A percentile compares a stretch with the other conserved stretches of the same genome.
These are phyloP conservation scores for Puccinia brachypodii DNA, from an alignment of 1,284 basidiomycete genomes.

Conservation along the genomic window DNA sequence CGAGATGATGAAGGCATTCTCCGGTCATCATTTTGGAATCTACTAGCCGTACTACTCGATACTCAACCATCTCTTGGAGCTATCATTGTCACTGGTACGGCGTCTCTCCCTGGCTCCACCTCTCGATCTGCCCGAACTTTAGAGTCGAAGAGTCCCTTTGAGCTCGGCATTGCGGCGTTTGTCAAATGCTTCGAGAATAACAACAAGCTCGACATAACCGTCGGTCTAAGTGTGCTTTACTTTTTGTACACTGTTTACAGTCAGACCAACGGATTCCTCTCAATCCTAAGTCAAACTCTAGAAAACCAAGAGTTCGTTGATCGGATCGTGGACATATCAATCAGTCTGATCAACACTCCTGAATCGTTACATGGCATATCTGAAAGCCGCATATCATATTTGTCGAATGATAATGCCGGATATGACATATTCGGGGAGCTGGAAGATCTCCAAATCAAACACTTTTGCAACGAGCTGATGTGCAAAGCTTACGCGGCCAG, in stretches of 20 bases:
- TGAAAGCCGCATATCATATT: conserved; percentile 9
- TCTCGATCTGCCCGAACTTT: background rate
- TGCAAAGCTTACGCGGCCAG: conserved; percentile 38
- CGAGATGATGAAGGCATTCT: conserved; percentile 3
- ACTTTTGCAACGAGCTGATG: conserved; percentile 43
- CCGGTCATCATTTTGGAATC: conserved; percentile 37
- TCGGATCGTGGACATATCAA: conserved; percentile 38
- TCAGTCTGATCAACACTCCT: conserved; percentile 42
- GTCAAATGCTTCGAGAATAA: conserved; percentile 43
- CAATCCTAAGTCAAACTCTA: conserved; percentile 22
- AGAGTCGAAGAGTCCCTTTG: conserved; percentile 23
- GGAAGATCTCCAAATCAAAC: conserved; percentile 40
- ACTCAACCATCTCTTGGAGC: conserved; percentile 42
- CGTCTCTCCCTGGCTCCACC: conserved; percentile 19
- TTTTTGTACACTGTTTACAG: conserved; percentile 37
- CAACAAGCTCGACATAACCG: conserved; percentile 23
- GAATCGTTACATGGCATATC: background rate
- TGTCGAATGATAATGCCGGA: background rate
- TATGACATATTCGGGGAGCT: background rate
- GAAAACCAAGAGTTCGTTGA: conserved; percentile 40
- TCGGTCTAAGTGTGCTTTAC: conserved; percentile 39
- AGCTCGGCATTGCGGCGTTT: conserved; percentile 36
- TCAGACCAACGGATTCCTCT: conserved; percentile 26
- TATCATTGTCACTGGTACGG: conserved; percentile 37
- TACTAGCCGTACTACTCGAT: conserved; percentile 37